These are phyloP conservation scores for Ustilago trichophora DNA, from an alignment of 1,284 basidiomycete genomes.

Conservation along the genomic window DNA sequence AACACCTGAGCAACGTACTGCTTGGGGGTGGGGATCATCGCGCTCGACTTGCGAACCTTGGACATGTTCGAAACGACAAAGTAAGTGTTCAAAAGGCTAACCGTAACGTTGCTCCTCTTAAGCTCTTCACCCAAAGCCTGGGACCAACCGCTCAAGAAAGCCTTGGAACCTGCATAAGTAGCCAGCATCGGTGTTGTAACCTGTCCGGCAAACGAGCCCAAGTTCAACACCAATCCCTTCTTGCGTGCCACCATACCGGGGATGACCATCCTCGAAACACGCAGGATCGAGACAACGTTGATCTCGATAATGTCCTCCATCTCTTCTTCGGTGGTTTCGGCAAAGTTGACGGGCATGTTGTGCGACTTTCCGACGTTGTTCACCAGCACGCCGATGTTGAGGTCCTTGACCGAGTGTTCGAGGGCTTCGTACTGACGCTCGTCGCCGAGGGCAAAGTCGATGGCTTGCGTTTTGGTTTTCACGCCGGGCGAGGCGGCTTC, in stretches of 20 bases:
- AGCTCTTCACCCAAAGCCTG: constrained; percentile 89
- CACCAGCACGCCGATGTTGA: constrained; percentile 84
- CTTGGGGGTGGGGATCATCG: constrained; percentile 79
- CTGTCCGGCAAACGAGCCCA: constrained; percentile 90
- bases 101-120: constrained; percentile 75
- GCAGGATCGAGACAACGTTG: constrained; percentile 70
- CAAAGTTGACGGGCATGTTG: constrained; percentile 71
- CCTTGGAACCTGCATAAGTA: constrained; percentile 91
- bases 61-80: constrained; percentile 93
- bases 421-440: constrained; percentile 69
- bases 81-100: constrained; percentile 90
- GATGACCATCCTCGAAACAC: constrained; percentile 72
- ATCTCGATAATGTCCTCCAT: constrained; percentile 71
- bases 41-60: constrained; percentile 81
- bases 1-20: constrained; percentile 82
- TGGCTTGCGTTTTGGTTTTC: constrained; percentile 76
- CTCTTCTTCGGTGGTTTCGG: constrained; percentile 69
- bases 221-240: constrained; percentile 85
- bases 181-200: constrained; percentile 91
- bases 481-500: constrained; percentile 62
- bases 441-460: constrained; percentile 78
- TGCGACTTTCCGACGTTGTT: constrained; percentile 97
- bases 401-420: constrained; percentile 70
- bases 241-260: constrained; percentile 79
- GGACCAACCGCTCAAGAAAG: constrained; percentile 86